phyloP scores from a whole-genome alignment of 306 rosid genomes.

The Vicia sativa region DNA sequence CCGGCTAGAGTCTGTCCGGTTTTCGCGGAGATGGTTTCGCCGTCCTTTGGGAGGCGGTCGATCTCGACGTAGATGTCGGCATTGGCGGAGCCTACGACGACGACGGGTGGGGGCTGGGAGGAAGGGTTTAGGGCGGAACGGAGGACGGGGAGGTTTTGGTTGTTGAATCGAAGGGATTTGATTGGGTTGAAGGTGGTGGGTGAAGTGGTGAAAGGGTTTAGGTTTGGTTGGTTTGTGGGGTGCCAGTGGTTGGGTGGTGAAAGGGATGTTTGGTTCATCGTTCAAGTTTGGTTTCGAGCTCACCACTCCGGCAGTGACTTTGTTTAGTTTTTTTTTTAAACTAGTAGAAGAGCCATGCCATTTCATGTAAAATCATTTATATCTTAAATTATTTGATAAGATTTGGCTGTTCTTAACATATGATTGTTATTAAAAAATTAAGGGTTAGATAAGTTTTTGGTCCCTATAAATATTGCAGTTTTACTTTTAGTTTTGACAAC shows the following conservation, averaged over 20 bases:
- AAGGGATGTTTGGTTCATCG: constrained; percentile 47
- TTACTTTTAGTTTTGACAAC: no score
- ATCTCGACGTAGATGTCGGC: constrained; percentile 89
- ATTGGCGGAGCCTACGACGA: constrained; percentile 90
- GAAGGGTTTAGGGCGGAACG: constrained; percentile 46
- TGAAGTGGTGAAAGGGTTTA: not conserved
- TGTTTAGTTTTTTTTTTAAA: not conserved
- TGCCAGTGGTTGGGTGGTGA: constrained; percentile 46
- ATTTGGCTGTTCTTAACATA: no score
- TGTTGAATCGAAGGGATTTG: constrained; percentile 52
- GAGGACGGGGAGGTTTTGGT: constrained; percentile 34
- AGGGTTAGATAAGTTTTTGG: no score
- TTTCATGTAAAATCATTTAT: no score
- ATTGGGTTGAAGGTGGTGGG: constrained; percentile 18
- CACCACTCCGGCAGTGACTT: constrained; percentile 12
- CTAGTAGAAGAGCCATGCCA: no score
- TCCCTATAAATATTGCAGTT: no score
- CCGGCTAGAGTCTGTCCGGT: constrained; percentile 79
- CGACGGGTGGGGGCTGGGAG: constrained; percentile 40
- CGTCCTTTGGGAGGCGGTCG: constrained; percentile 64
- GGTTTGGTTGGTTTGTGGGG: constrained; percentile 15
- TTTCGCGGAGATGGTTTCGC: constrained; percentile 76
- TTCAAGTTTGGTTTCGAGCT: not conserved
- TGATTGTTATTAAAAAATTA: no score
- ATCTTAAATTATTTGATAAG: no score